Base-by-base conservation (phyloP, 352 stramenopile genomes). In the Blastocystis sp. region DNA sequence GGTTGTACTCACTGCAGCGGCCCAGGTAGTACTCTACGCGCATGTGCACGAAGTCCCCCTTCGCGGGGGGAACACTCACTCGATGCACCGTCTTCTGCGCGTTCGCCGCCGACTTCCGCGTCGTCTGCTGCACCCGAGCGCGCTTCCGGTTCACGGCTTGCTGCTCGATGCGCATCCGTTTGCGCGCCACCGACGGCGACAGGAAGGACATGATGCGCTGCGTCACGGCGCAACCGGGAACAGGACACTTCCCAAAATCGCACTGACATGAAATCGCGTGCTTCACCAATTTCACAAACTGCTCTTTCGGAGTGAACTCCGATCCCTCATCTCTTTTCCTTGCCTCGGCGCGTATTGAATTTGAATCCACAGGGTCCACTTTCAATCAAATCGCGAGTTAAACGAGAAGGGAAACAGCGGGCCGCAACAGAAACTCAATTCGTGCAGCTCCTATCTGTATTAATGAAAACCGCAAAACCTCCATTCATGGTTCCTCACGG, bases 201-300 rank as follows among this genome's bases (percentile, higher is more conserved):
- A 84, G 9, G 28, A 84, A 84, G 10, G 28, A 42, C 3, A 71
- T 17, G 3, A 84, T 28, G 11, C 52, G 24, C 45, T 84, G 74
- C 19, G 54, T 52, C 4, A 84, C 43, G 28, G 38, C 24, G 43
- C 74, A 84, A 7, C 42, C 74, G 17, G 74, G 74, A 74, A 84
- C 21, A 78, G 74, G 21, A 57, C 74, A 84, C 48, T 84, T 84
- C 7, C 74, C 74, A 40, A 63, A 40, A 17, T 63, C 42, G 60
- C 52, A 77, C 11, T 38, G 66, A 77, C 66, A 77, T n/a, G 52
- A 77, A 43, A 77, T 59, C 6, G 66, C 66, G 34, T 77, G 66
- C 21, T 77, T 77, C n/a, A 77, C 66, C 40, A 77, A 77, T 3
- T 42, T 34, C 43, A 60, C 42, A 77, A 77, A 77, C 34, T 34